These are phyloP conservation scores for Cryptosporidium andersoni DNA, from an alignment of 169 alveolate species.

Conservation along the genomic window DNA sequence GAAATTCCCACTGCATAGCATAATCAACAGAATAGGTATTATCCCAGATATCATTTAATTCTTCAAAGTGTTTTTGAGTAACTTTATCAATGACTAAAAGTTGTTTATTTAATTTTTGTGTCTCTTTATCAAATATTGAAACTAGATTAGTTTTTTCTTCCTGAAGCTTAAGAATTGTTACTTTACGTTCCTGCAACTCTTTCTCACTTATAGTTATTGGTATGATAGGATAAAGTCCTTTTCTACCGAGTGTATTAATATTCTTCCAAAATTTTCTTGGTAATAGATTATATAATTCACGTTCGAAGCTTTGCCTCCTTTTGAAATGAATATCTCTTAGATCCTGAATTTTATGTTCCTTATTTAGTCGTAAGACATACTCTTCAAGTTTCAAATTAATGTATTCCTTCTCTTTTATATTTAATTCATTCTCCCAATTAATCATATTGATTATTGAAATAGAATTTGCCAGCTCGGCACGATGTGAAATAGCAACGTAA, in stretches of 20 bases:
- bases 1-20: constrained; percentile 64
- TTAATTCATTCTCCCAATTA: constrained; percentile 38
- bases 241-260: constrained; percentile 26
- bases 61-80: constrained; percentile 35
- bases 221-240: constrained; percentile 59
- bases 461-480: constrained; percentile 55
- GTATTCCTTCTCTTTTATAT: constrained; percentile 17
- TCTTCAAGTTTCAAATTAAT: constrained; percentile 28
- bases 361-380: constrained; percentile 44
- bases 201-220: constrained; percentile 45
- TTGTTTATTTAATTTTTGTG: constrained; percentile 33
- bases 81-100: constrained; percentile 50
- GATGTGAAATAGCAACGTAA: constrained; percentile 60
- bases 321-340: constrained; percentile 43
- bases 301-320: constrained; percentile 41
- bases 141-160: constrained; percentile 58
- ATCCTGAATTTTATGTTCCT: constrained; percentile 38
- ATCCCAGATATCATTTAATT: constrained; percentile 70
- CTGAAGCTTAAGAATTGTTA: constrained; percentile 34
- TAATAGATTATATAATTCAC: constrained; percentile 18
- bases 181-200: constrained; percentile 54
- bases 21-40: constrained; percentile 56
- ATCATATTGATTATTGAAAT: constrained; percentile 32
- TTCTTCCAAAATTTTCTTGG: constrained; percentile 62
- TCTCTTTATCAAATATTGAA: constrained; percentile 38